Base-by-base conservation (phyloP, 2,329 filamentous ascomycete genomes). In the Beauveria sp. region DNA sequence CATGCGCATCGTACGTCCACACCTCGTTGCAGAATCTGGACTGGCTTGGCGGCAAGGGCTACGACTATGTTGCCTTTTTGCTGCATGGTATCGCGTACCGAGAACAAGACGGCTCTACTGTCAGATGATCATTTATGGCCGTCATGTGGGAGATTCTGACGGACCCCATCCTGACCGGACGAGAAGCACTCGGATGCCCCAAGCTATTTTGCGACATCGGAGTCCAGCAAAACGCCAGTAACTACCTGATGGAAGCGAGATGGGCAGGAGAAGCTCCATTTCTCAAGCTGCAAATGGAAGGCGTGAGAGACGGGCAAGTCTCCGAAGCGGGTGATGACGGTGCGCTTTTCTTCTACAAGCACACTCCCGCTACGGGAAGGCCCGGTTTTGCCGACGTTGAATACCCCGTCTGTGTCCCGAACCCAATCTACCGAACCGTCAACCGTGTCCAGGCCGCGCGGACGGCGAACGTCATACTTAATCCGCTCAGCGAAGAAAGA, bases 101-200 rank as follows among this genome's bases (percentile, higher is more conserved):
- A 9, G 2, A 24, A 30, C 6, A 53, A 5, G 50, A 53, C 8
- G 30, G 50, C 50, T 40, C n/a, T 40, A 22, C 28, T 14, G 30
- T 53, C 10, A 18, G 2, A 12, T n/a, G 30, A 10, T 26, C 50
- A 3, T 53, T 37, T 3, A 3, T 40, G n/a, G 4, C 28, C 6
- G 50, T 53, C 4, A 53, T 40, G 0, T 83, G 88, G 63, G 84
- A 88, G 67, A 79, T 73, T 55, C 68, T 83, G 2, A 73, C 83
- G 0, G 85, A 88, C 63, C 81, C 84, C 0, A 85, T 88, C 48
- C 68, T 86, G 0, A 81, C 79, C 4, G 84, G 82, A 0, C 73
- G 83, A 1, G 84, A 87, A 52, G 84, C 87, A 64, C 73, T 86
- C 0, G 84, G 84, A 0, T 83, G 86, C 77, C 82, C 83, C 0